These are phyloP conservation scores for Aureobasidium sp. DNA, from an alignment of 2,329 filamentous ascomycete species.

Conservation along the genomic window DNA sequence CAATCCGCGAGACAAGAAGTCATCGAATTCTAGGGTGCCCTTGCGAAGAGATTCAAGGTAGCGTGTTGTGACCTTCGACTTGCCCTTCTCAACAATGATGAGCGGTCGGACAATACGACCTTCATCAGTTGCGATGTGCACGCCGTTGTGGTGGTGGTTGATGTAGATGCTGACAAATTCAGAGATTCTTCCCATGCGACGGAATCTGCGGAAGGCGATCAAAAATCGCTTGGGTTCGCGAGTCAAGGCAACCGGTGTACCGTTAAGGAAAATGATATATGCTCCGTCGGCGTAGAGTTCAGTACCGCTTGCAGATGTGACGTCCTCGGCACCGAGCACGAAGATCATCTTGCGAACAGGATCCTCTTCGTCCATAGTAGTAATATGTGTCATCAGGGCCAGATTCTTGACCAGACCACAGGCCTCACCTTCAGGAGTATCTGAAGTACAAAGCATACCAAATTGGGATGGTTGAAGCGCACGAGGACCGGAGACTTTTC, in stretches of 20 bases:
- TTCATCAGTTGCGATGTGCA: slow-evolving; percentile 95
- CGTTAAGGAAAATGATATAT: slow-evolving; percentile 92
- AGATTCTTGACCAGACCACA: slow-evolving; percentile 97
- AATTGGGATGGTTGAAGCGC: slow-evolving; percentile 96
- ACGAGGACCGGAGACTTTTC: slow-evolving; percentile 92
- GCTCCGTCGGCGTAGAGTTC: slow-evolving; percentile 80
- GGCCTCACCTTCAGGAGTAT: slow-evolving; percentile 97
- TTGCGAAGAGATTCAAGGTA: slow-evolving; percentile 77
- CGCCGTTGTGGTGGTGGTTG: slow-evolving; percentile 83
- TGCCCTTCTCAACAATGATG: slow-evolving; percentile 86
- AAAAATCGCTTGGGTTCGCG: slow-evolving; percentile 81
- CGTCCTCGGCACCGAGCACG: slow-evolving; percentile 75
- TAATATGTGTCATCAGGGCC: slow-evolving; percentile 98
- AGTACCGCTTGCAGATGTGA: slow-evolving; percentile 70
- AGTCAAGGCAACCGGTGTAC: slow-evolving; percentile 84
- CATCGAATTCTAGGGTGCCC: slow-evolving; percentile 83
- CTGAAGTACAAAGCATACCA: slow-evolving; percentile 94
- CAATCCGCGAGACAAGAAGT: slow-evolving; percentile 81
- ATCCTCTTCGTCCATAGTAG: slow-evolving; percentile 88
- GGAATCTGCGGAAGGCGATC: slow-evolving; percentile 74
- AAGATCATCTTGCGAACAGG: slow-evolving; percentile 83
- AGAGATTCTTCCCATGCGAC: slow-evolving; percentile 84
- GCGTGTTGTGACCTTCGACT: slow-evolving; percentile 69
- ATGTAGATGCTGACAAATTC: slow-evolving; percentile 96
- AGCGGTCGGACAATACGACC: slow-evolving; percentile 92